Conservation (phyloP, 225 moss, liverwort and hornwort genomes). For the Polytrichum formosum region DNA sequence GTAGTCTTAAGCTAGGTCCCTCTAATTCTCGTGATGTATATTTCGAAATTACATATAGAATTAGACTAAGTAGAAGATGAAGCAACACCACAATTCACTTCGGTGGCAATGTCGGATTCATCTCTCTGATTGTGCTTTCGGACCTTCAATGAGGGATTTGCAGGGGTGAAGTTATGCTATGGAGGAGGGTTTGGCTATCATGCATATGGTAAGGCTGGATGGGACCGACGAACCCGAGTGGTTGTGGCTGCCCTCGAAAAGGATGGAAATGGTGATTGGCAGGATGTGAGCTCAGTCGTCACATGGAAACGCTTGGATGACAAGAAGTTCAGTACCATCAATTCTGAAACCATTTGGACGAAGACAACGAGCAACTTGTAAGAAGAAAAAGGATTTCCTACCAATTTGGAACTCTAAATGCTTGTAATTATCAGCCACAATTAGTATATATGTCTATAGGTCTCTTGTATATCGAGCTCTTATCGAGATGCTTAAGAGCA, state of each 20-base stretch:
- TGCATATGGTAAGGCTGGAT: constrained; percentile 63
- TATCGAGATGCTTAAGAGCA: too few relatives aligned
- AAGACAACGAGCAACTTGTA: background rate
- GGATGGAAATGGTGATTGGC: constrained; percentile 18
- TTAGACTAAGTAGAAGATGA: too few relatives aligned
- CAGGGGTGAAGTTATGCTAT: constrained; percentile 53
- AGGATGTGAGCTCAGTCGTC: constrained; percentile 21
- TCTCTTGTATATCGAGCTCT: too few relatives aligned
- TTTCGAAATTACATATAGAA: too few relatives aligned
- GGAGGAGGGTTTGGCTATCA: constrained; percentile 69
- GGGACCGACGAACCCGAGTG: constrained; percentile 57
- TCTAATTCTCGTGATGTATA: too few relatives aligned
- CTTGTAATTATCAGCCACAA: too few relatives aligned
- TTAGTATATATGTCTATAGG: too few relatives aligned
- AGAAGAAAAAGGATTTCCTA: background rate
- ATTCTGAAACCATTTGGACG: constrained; percentile 38
- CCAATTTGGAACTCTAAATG: too few relatives aligned
- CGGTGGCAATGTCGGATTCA: too few relatives aligned
- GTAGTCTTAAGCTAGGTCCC: too few relatives aligned
- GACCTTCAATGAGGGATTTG: background rate
- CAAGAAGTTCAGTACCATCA: constrained; percentile 29
- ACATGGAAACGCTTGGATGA: constrained; percentile 67
- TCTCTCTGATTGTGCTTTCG: too few relatives aligned
- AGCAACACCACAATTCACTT: too few relatives aligned
- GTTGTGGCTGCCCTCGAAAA: constrained; percentile 29